phyloP scores from a whole-genome alignment of 306 rosid species.

The Trifolium fragiferum region DNA sequence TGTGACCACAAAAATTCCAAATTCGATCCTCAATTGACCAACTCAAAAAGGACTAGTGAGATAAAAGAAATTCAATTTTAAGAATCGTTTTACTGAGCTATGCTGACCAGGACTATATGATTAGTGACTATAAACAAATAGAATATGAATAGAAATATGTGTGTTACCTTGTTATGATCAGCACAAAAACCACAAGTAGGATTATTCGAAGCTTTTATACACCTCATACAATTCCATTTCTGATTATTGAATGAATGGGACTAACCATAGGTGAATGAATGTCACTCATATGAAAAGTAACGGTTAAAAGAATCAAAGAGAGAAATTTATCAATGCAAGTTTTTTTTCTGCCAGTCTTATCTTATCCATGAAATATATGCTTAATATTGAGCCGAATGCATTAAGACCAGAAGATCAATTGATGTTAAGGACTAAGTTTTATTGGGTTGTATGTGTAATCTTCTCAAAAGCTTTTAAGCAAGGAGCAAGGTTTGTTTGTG shows the following conservation, averaged over 20 bases:
- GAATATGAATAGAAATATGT: neutral
- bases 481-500: too few relatives aligned
- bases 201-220: conserved; percentile 52
- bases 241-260: conserved; percentile 12
- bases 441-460: too few relatives aligned
- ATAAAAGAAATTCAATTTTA: too few relatives aligned
- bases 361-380: conserved; percentile 66
- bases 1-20: neutral
- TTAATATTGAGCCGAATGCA: conserved; percentile 57
- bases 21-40: too few relatives aligned
- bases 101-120: too few relatives aligned
- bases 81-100: too few relatives aligned
- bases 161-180: conserved; percentile 49
- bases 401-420: conserved; percentile 60
- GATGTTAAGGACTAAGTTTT: too few relatives aligned
- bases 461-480: too few relatives aligned
- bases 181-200: conserved; percentile 67
- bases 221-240: conserved; percentile 59
- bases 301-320: conserved; percentile 49
- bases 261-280: conserved; percentile 56
- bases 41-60: too few relatives aligned
- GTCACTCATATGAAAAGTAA: conserved; percentile 47
- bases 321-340: conserved; percentile 53
- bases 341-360: conserved; percentile 63
- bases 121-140: too few relatives aligned